Conservation (phyloP, 1,139 yeast species). For the Blastobotrys serpentis region DNA sequence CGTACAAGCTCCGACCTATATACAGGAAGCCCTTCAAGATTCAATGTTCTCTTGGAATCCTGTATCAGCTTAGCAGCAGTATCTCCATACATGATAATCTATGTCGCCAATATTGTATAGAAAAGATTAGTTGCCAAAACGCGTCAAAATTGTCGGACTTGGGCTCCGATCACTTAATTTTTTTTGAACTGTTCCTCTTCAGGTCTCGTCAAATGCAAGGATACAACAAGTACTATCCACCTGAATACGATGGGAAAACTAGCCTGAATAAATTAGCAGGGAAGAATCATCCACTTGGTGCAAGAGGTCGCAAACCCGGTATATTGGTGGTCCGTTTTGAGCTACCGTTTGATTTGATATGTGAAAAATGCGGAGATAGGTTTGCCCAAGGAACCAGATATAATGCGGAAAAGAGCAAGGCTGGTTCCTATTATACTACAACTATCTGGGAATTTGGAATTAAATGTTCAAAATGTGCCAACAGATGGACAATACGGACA, state of each 20-base stretch:
- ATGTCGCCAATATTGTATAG: background rate
- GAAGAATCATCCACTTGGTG: constrained; percentile 27
- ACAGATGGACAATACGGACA: constrained; percentile 33
- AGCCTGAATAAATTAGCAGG: constrained; percentile 36
- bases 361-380: constrained; percentile 31
- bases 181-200: constrained; percentile 42
- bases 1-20: constrained; percentile 77
- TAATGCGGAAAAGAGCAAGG: constrained; percentile 37
- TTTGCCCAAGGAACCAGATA: constrained; percentile 37
- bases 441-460: constrained; percentile 36
- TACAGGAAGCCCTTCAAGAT: constrained; percentile 65
- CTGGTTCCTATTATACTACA: constrained; percentile 34
- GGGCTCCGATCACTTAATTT: no score
- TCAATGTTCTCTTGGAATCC: constrained; percentile 78
- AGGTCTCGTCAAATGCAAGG: constrained; percentile 30
- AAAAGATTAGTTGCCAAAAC: background rate
- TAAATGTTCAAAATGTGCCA: constrained; percentile 35
- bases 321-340: constrained; percentile 37
- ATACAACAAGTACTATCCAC: constrained; percentile 39
- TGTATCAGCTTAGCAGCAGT: constrained; percentile 73
- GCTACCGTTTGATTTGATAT: constrained; percentile 35
- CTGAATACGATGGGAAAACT: constrained; percentile 38
- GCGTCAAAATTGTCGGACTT: no score
- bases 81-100: constrained; percentile 84
- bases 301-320: constrained; percentile 32